Evolutionary conservation across 1,139 yeast species (phyloP).

Genomic region (Meyerozyma sp.): DNA sequence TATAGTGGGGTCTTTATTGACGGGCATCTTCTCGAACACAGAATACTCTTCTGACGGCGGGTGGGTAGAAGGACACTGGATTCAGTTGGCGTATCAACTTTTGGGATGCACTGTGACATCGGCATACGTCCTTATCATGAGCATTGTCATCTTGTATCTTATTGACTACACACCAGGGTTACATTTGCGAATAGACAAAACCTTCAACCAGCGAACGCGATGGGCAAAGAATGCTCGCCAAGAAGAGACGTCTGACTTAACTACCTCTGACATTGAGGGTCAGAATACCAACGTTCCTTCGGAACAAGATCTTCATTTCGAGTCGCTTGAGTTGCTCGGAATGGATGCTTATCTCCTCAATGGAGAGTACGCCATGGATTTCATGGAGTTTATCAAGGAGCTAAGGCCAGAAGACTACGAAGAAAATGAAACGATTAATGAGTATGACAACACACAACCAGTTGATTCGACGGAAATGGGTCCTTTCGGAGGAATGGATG

Average conservation of each 20-base stretch:
- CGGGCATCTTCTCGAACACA: constrained; percentile 37
- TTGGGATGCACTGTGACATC: constrained; percentile 39
- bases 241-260: background rate
- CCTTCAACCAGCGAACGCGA: constrained; percentile 31
- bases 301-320: background rate
- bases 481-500: background rate
- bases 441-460: background rate
- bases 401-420: constrained; percentile 38
- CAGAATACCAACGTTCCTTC: background rate
- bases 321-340: constrained; percentile 38
- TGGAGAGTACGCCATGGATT: constrained; percentile 48
- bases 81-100: constrained; percentile 45
- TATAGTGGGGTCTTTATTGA: constrained; percentile 35
- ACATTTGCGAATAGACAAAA: constrained; percentile 41
- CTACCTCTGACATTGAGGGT: background rate
- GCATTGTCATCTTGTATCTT: constrained; percentile 31
- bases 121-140: constrained; percentile 32
- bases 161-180: constrained; percentile 44
- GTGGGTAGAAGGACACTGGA: constrained; percentile 44
- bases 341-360: constrained; percentile 46
- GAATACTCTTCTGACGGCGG: constrained; percentile 38
- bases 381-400: constrained; percentile 41
- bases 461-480: background rate
- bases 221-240: constrained; percentile 8
- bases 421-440: constrained; percentile 4